Conservation (phyloP, 495 filamentous ascomycete species). For the Hamigera avellanea region DNA sequence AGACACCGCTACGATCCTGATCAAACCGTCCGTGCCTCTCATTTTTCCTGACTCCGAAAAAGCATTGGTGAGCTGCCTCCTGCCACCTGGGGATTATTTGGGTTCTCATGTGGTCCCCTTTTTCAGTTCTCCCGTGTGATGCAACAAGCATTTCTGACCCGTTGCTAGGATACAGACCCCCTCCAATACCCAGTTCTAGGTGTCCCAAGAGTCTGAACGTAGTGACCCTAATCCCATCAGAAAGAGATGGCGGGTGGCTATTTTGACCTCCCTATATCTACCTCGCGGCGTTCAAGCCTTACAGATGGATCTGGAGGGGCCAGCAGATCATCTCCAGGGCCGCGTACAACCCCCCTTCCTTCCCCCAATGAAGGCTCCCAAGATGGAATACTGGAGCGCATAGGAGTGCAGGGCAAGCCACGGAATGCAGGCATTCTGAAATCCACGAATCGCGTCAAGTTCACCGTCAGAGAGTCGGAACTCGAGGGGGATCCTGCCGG, state of each 20-base stretch:
- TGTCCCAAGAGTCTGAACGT: too few species aligned
- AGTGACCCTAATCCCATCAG: too few species aligned
- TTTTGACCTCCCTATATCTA: constrained; percentile 24
- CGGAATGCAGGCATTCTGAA: constrained; percentile 34
- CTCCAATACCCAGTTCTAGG: too few species aligned
- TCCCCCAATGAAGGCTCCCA: constrained; percentile 14
- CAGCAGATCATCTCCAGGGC: constrained; percentile 15
- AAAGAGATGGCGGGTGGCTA: constrained; percentile 29
- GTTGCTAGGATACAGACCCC: not conserved
- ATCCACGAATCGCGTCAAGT: constrained; percentile 28
- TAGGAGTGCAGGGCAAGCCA: constrained; percentile 19
- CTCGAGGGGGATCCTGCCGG: constrained; percentile 9
- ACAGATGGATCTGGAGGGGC: constrained; percentile 15
- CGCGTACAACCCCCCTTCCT: constrained; percentile 13
- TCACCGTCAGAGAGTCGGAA: constrained; percentile 17
- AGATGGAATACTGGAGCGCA: constrained; percentile 9
- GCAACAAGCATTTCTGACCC: not conserved
- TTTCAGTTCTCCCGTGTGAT: not conserved
- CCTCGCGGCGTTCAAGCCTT: constrained; percentile 19
- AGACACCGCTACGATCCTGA: constrained; percentile 1
- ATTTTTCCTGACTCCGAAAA: not conserved
- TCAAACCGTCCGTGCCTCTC: constrained; percentile 6
- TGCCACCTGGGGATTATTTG: not conserved
- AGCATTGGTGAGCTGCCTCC: not conserved
- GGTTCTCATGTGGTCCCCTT: not conserved